phyloP scores from a whole-genome alignment of 176 grass and related monocot genomes.

The Rhynchospora tenuis region DNA sequence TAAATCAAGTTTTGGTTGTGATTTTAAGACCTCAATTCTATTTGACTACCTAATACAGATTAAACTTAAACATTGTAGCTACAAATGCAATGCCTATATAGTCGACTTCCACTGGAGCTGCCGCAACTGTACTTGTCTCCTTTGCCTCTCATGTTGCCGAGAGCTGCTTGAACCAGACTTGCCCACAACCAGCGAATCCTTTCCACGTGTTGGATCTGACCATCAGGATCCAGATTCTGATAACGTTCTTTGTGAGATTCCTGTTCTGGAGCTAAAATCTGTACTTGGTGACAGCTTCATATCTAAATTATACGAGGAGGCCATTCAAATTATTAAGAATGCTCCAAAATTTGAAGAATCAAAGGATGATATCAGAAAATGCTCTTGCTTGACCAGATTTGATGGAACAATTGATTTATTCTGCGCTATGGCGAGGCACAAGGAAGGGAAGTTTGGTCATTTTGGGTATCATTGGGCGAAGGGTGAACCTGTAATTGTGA shows the following conservation, averaged over 20 bases:
- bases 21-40: neutral
- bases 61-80: constrained; percentile 24
- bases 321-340: neutral
- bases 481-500: constrained; percentile 72
- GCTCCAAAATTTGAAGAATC: neutral
- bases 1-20: neutral
- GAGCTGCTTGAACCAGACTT: constrained; percentile 39
- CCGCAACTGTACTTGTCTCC: constrained; percentile 34
- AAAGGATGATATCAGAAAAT: constrained; percentile 8
- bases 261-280: constrained; percentile 51
- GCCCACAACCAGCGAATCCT: neutral
- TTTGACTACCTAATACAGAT: constrained; percentile 2
- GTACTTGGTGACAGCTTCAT: constrained; percentile 37
- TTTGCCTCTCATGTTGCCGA: constrained; percentile 51
- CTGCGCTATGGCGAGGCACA: constrained; percentile 46
- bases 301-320: constrained; percentile 36
- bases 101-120: constrained; percentile 76
- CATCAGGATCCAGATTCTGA: neutral
- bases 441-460: constrained; percentile 38
- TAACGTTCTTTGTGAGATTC: constrained; percentile 25
- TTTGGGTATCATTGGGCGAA: constrained; percentile 79
- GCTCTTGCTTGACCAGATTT: constrained; percentile 32
- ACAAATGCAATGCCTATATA: constrained; percentile 78
- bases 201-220: neutral
- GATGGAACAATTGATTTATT: constrained; percentile 49